phyloP scores from a whole-genome alignment of 2,329 filamentous ascomycete genomes.

The Chaetothyriales sp. region DNA sequence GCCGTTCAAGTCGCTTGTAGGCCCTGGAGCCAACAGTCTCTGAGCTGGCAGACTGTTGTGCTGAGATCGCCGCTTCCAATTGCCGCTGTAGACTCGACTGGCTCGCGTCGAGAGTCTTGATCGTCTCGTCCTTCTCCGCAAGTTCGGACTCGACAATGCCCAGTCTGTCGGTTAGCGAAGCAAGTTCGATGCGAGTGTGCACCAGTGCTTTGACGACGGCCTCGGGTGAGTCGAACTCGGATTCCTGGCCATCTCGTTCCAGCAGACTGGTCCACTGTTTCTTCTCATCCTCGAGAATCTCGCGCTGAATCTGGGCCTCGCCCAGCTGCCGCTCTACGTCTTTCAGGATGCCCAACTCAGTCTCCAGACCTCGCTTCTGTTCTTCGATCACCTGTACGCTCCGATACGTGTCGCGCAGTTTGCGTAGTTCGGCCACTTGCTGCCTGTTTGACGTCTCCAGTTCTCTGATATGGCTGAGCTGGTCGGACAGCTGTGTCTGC shows the following conservation, averaged over 20 bases:
- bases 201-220: conserved; percentile 71
- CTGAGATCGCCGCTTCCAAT: conserved; percentile 50
- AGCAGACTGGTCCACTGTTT: conserved; percentile 77
- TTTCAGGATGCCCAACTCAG: conserved; percentile 60
- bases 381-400: conserved; percentile 91
- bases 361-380: conserved; percentile 72
- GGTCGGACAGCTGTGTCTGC: conserved; percentile 74
- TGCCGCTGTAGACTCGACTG: conserved; percentile 50
- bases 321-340: conserved; percentile 59
- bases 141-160: conserved; percentile 68
- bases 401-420: conserved; percentile 65
- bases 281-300: conserved; percentile 77
- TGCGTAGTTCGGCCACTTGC: conserved; percentile 62
- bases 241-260: conserved; percentile 47
- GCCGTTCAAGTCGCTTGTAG: conserved; percentile 64
- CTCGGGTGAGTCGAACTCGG: conserved; percentile 77
- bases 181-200: conserved; percentile 63
- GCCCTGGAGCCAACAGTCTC: conserved; percentile 43
- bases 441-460: conserved; percentile 70
- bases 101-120: conserved; percentile 57
- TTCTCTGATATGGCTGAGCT: conserved; percentile 76
- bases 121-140: conserved; percentile 57
- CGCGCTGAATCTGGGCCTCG: conserved; percentile 67
- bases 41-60: conserved; percentile 25
- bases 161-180: conserved; percentile 64